Conservation (phyloP, 140 eudicot species). For the Flaveria floridana region DNA sequence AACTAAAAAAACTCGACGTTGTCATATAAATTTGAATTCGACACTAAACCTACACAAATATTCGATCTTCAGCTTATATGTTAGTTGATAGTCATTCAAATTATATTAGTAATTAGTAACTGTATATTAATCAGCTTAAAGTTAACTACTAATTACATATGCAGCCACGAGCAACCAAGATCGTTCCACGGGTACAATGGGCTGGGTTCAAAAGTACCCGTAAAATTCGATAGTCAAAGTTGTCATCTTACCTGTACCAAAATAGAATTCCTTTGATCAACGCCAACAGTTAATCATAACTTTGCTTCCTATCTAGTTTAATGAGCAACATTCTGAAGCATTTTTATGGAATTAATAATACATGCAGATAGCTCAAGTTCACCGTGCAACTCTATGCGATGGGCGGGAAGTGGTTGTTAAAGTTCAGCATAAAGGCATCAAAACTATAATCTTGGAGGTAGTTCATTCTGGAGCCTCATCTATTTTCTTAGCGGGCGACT, state of each 20-base stretch:
- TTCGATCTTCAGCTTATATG: neutral
- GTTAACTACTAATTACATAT: neutral
- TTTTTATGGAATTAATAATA: neutral
- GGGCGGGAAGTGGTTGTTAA: constrained; percentile 93
- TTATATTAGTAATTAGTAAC: constrained; percentile 1
- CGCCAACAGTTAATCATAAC: neutral
- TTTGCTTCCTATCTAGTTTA: constrained; percentile 9
- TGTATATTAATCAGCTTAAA: neutral
- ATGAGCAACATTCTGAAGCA: constrained; percentile 2
- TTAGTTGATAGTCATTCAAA: neutral
- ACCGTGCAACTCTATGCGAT: constrained; percentile 82
- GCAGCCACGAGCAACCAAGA: constrained; percentile 10
- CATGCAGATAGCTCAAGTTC: constrained; percentile 96
- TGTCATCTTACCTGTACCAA: neutral
- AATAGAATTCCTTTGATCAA: constrained; percentile 10
- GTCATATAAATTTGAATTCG: too few species aligned
- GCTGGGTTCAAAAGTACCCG: neutral
- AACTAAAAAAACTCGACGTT: too few species aligned
- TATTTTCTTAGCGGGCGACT: neutral
- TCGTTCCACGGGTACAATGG: constrained; percentile 5
- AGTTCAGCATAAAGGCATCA: constrained; percentile 93
- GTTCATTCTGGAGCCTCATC: constrained; percentile 22
- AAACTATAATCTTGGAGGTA: constrained; percentile 82
- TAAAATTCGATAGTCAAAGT: neutral
- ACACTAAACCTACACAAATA: too few species aligned